Evolutionary conservation across 129 eudicot species (phyloP).

Genomic region (Lonicera japonica): DNA sequence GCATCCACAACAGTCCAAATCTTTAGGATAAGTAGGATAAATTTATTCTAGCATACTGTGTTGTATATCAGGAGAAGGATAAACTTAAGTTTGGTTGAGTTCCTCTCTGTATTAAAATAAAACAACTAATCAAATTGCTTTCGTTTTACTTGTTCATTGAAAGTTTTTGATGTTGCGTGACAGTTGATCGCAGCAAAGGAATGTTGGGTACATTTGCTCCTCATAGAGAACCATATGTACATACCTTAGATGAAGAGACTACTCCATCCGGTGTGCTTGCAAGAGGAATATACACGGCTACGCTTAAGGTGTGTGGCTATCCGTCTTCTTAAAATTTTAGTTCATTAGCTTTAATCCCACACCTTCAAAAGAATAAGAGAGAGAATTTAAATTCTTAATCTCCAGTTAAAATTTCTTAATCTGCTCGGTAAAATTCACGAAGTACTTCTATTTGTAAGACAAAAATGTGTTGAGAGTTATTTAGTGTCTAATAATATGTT

Average conservation of each 20-base stretch:
- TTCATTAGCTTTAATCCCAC: too few species aligned
- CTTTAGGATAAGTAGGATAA: too few species aligned
- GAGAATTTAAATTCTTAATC: too few species aligned
- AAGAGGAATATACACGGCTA: constrained; percentile 76
- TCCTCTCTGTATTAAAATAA: not conserved
- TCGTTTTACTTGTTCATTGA: not conserved
- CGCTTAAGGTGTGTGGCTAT: constrained; percentile 51
- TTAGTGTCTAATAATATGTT: too few species aligned
- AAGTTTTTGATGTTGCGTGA: constrained; percentile 8
- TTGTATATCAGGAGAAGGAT: too few species aligned
- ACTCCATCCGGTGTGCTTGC: constrained; percentile 83
- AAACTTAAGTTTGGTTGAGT: too few species aligned
- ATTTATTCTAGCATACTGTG: too few species aligned
- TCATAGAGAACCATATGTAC: constrained; percentile 58
- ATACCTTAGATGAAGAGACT: constrained; percentile 74
- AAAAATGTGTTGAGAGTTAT: not conserved
- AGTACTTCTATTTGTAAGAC: not conserved
- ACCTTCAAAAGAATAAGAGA: too few species aligned
- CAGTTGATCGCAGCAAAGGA: constrained; percentile 76
- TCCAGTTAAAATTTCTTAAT: too few species aligned
- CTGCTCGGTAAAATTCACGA: too few species aligned
- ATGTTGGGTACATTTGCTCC: constrained; percentile 94
- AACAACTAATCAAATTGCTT: not conserved
- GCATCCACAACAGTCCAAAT: too few species aligned
- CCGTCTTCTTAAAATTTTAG: not conserved